Percentiles rank a stretch among this genome's conserved stretches.
These are phyloP conservation scores for Starmerella apicola DNA, from an alignment of 805 yeast species.

Conservation along the genomic window DNA sequence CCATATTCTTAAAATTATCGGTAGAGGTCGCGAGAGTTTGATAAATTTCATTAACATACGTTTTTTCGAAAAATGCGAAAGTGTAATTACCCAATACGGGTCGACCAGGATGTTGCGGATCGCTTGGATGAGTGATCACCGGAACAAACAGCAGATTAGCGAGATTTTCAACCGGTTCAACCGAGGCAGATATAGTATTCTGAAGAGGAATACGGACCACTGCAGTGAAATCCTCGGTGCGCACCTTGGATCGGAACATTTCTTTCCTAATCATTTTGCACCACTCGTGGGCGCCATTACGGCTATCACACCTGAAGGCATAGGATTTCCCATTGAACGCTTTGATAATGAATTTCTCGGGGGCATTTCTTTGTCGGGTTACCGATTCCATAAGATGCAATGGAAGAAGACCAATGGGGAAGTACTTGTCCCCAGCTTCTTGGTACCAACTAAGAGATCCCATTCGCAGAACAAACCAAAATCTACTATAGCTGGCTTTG, in stretches of 20 bases:
- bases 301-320: conserved; percentile 60
- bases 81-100: conserved; percentile 6
- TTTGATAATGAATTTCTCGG: conserved; percentile 44
- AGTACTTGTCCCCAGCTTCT: conserved; percentile 68
- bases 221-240: conserved; percentile 59
- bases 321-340: conserved; percentile 45
- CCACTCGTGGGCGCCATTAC: conserved; percentile 70
- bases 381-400: conserved; percentile 50
- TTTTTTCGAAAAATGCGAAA: conserved; percentile 12
- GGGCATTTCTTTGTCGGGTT: conserved; percentile 32
- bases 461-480: conserved; percentile 70
- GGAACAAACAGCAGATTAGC: conserved; percentile 33
- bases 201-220: conserved; percentile 63
- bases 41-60: not conserved
- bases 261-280: conserved; percentile 58
- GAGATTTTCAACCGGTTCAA: conserved; percentile 41
- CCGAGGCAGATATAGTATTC: conserved; percentile 51
- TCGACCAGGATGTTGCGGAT: not conserved
- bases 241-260: conserved; percentile 60
- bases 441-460: conserved; percentile 57
- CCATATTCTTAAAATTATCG: conserved; percentile 4
- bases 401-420: conserved; percentile 68
- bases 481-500: conserved; percentile 35
- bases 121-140: conserved; percentile 3
- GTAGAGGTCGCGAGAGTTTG: conserved; percentile 1